Percentiles rank a stretch among this genome's conserved stretches.
Evolutionary conservation across 2,329 filamentous ascomycete species (phyloP).

Genomic region (Colletotrichum sp.): DNA sequence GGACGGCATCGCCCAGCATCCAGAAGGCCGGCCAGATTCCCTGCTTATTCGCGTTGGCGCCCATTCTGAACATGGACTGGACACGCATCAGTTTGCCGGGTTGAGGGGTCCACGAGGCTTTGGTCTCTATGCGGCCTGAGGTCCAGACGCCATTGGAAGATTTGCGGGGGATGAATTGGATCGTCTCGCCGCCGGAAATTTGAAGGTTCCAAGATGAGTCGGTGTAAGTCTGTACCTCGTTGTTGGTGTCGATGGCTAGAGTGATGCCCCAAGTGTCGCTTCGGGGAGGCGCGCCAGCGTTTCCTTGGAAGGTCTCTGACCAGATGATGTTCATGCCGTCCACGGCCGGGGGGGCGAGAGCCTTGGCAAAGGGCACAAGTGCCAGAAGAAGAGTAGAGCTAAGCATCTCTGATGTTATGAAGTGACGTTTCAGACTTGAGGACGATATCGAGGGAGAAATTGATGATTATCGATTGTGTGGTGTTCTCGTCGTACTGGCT

Average conservation of each 20-base stretch:
- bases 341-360: constrained; percentile 42
- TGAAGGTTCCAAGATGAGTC: constrained; percentile 52
- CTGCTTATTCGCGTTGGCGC: constrained; percentile 48
- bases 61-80: constrained; percentile 53
- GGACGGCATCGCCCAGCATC: constrained; percentile 57
- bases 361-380: constrained; percentile 29
- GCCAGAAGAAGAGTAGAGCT: constrained; percentile 14
- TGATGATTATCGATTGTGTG: background rate
- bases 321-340: constrained; percentile 48
- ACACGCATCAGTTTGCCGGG: constrained; percentile 50
- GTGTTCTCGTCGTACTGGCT: background rate
- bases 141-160: constrained; percentile 51
- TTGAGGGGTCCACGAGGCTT: constrained; percentile 49
- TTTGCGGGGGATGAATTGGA: constrained; percentile 56
- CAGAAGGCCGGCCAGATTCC: constrained; percentile 67
- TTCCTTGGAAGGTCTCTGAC: constrained; percentile 50
- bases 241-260: constrained; percentile 51
- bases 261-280: constrained; percentile 47
- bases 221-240: constrained; percentile 57
- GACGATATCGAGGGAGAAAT: background rate
- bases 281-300: constrained; percentile 41
- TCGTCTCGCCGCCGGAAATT: constrained; percentile 51
- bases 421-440: background rate
- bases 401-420: background rate
- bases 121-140: constrained; percentile 59